Base-by-base conservation (phyloP, 805 yeast species). In the Starmerella powellii region DNA sequence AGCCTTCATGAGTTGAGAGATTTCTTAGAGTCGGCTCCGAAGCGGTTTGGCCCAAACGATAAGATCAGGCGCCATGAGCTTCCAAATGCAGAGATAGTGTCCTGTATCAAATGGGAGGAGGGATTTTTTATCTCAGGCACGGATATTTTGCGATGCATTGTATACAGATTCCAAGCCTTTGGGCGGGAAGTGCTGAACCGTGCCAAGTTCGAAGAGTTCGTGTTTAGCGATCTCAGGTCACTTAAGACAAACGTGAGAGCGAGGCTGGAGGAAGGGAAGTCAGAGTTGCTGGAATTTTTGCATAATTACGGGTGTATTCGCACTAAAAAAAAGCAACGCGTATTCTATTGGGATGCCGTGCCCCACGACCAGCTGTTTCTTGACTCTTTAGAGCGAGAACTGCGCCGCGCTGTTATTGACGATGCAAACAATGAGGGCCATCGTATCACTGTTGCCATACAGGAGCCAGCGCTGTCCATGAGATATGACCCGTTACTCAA, bases 281-380 rank as follows among this genome's bases (percentile, higher is more conserved):
- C 94, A 0, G 78, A 76, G 28, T 86, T 88, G 58, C 67, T 88
- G 46, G 81, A 80, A 48, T 86, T 88, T 55, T 65, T 88, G 21
- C 85, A 81, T 63, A 81, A 79, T 56, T 83, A 88, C 58, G 76
- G 78, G 49, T 88, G 97, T 58, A 67, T 88, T 20, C 71, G 95
- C 53, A 88, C 98, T 0, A 96, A 88, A 56, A 88, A 88, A 70
- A 88, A 91, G 56, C 98, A 88, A 59, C 88, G 91, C 57, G 96
- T 88, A 33, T 88, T 88, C 59, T 85, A 80, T 61, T 91, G 97
- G 97, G 86, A 82, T 60, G 80, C 87, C 56, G 96, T 91, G 8
- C 91, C 91, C 19, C 97, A 88, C 61, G 95, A 87, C 57, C 77
- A 80, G 57, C 66, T 88, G 34, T 87, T 91, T 71, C 76, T 85